Evolutionary conservation across 306 rosid species (phyloP).

Genomic region (Trifolium pratense): DNA sequence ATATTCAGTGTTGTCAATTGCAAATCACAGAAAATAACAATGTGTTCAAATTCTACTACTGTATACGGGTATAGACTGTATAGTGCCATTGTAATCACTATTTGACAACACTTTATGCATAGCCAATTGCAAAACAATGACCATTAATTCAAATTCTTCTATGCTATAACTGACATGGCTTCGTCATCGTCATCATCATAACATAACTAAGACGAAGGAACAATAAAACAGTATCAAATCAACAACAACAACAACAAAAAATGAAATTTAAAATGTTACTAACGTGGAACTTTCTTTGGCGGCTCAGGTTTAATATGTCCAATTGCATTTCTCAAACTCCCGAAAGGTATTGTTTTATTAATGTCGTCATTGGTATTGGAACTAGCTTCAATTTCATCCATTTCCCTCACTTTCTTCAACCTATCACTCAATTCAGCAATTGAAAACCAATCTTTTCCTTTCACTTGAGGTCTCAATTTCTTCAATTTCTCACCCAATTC

Average conservation of each 20-base stretch:
- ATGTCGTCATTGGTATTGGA: background rate
- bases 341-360: rapidly evolving
- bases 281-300: conserved; percentile 31
- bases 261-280: conserved; percentile 25
- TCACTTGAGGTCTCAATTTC: conserved; percentile 62
- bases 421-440: conserved; percentile 70
- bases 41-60: background rate
- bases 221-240: background rate
- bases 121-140: too few relatives aligned
- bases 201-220: conserved; percentile 13
- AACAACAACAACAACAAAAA: too few relatives aligned
- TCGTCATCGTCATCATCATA: background rate
- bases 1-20: background rate
- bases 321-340: background rate
- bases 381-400: conserved; percentile 51
- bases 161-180: background rate
- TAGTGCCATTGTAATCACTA: background rate
- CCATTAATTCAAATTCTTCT: background rate
- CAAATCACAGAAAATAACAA: background rate
- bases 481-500: conserved; percentile 70
- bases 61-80: too few relatives aligned
- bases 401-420: conserved; percentile 61
- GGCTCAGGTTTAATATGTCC: background rate
- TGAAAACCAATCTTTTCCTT: conserved; percentile 58
- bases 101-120: background rate